phyloP scores from a whole-genome alignment of 176 grass and related monocot genomes.

The Carex kokanica region DNA sequence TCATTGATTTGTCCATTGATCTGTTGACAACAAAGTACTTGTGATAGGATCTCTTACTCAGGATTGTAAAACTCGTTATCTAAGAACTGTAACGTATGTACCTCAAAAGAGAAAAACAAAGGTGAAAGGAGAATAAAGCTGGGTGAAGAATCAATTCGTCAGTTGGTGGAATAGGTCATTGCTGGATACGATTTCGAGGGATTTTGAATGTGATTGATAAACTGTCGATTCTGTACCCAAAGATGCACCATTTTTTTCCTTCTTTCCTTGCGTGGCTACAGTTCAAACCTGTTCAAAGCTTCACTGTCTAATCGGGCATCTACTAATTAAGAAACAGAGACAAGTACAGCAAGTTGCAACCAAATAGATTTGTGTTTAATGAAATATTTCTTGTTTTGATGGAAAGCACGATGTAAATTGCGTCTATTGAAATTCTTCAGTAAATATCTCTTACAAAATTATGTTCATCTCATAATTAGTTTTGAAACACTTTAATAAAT shows the following conservation, averaged over 20 bases:
- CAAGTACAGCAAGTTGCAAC: too few relatives aligned
- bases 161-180: neutral
- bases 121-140: neutral
- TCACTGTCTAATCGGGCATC: neutral
- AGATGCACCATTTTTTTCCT: neutral
- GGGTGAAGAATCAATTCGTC: neutral
- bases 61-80: neutral
- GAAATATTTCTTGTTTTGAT: neutral
- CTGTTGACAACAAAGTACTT: neutral
- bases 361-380: neutral
- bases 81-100: too few relatives aligned
- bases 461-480: neutral
- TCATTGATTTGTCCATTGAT: neutral
- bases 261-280: neutral
- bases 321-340: neutral
- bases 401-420: neutral
- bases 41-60: neutral
- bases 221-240: conserved; percentile 15
- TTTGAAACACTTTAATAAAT: neutral
- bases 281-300: neutral
- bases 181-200: neutral
- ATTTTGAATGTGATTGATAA: conserved; percentile 28
- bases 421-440: neutral
- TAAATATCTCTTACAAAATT: neutral
- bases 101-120: neutral